Evolutionary conservation across 768 basidiomycete species (phyloP).

Genomic region (Zangia roseola): DNA sequence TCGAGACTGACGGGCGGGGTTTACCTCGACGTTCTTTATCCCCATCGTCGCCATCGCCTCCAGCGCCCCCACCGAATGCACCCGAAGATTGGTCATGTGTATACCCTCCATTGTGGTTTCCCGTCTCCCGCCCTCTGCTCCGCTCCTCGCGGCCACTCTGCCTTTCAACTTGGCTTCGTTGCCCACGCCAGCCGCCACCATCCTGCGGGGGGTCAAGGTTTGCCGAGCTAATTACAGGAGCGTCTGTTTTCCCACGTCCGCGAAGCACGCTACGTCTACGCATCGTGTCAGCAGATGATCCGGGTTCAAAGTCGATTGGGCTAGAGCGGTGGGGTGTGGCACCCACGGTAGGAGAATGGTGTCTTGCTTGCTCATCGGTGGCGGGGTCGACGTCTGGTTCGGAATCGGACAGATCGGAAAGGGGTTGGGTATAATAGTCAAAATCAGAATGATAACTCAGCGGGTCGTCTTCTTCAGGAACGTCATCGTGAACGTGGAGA

Average conservation of each 20-base stretch:
- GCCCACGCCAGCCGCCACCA: conserved; percentile 20
- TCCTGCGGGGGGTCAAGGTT: conserved; percentile 13
- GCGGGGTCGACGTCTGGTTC: conserved; percentile 20
- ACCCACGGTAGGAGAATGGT: conserved; percentile 8
- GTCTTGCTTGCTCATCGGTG: not conserved
- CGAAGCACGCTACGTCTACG: conserved; percentile 2
- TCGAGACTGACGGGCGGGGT: conserved; percentile 34
- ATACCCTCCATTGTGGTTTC: conserved; percentile 13
- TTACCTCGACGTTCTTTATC: conserved; percentile 34
- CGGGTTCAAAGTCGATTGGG: conserved; percentile 36
- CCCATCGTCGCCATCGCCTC: conserved; percentile 37
- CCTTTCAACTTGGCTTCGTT: conserved; percentile 12
- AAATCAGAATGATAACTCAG: conserved; percentile 37
- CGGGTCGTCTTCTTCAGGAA: conserved; percentile 28
- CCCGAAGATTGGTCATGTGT: conserved; percentile 20
- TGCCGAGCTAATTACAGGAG: not conserved
- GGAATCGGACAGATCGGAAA: conserved; percentile 32
- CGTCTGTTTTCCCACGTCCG: not conserved
- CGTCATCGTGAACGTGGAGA: conserved; percentile 5
- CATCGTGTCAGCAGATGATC: conserved; percentile 43
- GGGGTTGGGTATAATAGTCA: conserved; percentile 35
- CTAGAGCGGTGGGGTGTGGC: conserved; percentile 21
- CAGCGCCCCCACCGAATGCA: conserved; percentile 33
- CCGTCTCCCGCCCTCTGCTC: conserved; percentile 7
- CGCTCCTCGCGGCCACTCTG: conserved; percentile 14